Percentiles rank a stretch among this genome's conserved stretches.
Evolutionary conservation across 1,284 basidiomycete genomes (phyloP).

Genomic region (Ceratobasidium sp.): DNA sequence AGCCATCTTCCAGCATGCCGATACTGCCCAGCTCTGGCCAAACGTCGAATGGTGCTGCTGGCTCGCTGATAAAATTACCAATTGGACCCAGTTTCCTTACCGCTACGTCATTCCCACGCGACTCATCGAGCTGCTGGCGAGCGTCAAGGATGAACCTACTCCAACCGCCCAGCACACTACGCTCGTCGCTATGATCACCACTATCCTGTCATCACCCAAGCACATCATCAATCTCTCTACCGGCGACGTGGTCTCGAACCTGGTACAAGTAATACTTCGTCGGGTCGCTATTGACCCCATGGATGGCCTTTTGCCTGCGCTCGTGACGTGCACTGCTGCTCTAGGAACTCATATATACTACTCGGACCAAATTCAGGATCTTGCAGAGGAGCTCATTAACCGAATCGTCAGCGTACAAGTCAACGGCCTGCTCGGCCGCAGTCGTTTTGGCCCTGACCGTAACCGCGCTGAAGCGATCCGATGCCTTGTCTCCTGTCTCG

Average conservation of each 20-base stretch:
- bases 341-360: constrained; percentile 93
- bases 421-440: constrained; percentile 61
- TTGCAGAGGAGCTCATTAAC: constrained; percentile 83
- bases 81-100: constrained; percentile 92
- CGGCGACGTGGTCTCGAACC: constrained; percentile 83
- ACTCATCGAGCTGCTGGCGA: constrained; percentile 81
- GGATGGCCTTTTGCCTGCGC: constrained; percentile 72
- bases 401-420: constrained; percentile 76
- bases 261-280: constrained; percentile 77
- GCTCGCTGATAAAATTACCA: constrained; percentile 76
- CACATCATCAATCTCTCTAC: constrained; percentile 91
- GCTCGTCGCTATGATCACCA: constrained; percentile 83
- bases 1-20: constrained; percentile 71
- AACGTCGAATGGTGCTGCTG: constrained; percentile 79
- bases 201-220: constrained; percentile 80
- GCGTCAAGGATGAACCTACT: constrained; percentile 65
- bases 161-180: constrained; percentile 68
- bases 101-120: constrained; percentile 88
- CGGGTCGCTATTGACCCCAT: constrained; percentile 67
- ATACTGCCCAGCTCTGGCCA: constrained; percentile 72
- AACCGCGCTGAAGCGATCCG: constrained; percentile 74
- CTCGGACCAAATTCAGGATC: constrained; percentile 94
- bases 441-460: constrained; percentile 56
- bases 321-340: constrained; percentile 84
- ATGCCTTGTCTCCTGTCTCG: constrained; percentile 72